Percentiles rank a stretch among this genome's conserved stretches.
These are phyloP conservation scores for Hericium alpestre DNA, from an alignment of 768 basidiomycete genomes.

Conservation along the genomic window DNA sequence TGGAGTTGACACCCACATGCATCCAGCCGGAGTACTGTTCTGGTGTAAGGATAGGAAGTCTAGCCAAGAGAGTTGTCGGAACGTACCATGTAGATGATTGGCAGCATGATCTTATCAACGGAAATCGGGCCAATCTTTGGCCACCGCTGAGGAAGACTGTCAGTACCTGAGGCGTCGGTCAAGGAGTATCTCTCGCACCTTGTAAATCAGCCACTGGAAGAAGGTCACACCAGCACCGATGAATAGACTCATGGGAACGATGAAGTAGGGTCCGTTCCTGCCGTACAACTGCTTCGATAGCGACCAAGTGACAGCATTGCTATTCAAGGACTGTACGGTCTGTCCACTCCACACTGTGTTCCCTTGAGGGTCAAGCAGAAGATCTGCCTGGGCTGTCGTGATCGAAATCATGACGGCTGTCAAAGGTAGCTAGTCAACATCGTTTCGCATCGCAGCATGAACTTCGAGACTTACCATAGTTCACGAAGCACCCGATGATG, in stretches of 20 bases:
- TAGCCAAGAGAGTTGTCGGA: not conserved
- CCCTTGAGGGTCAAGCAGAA: slow-evolving; percentile 40
- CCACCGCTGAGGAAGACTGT: slow-evolving; percentile 32
- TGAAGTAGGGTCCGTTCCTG: slow-evolving; percentile 41
- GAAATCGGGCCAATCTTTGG: slow-evolving; percentile 41
- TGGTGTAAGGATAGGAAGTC: not conserved
- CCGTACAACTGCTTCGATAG: slow-evolving; percentile 50
- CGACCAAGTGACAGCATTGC: slow-evolving; percentile 54
- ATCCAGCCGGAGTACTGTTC: slow-evolving; percentile 30
- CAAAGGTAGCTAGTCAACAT: not conserved
- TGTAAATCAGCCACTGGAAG: slow-evolving; percentile 43
- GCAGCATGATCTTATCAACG: slow-evolving; percentile 40
- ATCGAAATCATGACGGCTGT: slow-evolving; percentile 50
- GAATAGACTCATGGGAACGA: slow-evolving; percentile 42
- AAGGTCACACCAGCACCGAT: slow-evolving; percentile 43
- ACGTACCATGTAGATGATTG: slow-evolving; percentile 42
- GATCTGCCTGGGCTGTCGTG: slow-evolving; percentile 41
- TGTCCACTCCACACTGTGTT: slow-evolving; percentile 44
- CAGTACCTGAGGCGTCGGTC: not conserved
- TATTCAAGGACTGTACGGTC: slow-evolving; percentile 40
- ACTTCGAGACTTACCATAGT: slow-evolving; percentile 20
- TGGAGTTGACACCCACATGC: slow-evolving; percentile 46
- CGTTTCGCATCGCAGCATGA: slow-evolving; percentile 17
- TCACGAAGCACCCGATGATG: slow-evolving; percentile 35
- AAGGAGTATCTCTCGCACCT: slow-evolving; percentile 22